Conservation (phyloP, 768 basidiomycete genomes). For the Neoboletus subvelutipes region DNA sequence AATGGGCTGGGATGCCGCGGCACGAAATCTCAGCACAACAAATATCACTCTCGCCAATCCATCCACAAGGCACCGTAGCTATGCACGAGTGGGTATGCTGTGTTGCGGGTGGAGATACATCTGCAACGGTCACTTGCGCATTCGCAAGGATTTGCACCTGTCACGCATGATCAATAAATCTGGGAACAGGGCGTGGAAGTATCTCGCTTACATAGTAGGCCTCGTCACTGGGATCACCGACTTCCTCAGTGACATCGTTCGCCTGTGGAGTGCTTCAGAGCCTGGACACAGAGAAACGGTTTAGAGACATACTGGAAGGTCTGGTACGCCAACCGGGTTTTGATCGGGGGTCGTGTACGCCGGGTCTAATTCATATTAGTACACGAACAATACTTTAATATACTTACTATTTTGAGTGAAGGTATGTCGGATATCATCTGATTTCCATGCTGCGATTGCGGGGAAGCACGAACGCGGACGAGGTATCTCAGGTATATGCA, state of each 20-base stretch:
- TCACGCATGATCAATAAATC: too few relatives aligned
- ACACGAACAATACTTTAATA: not conserved
- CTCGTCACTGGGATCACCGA: not conserved
- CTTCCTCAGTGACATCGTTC: not conserved
- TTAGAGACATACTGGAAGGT: not conserved
- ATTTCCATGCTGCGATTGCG: too few relatives aligned
- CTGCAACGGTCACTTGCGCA: too few relatives aligned
- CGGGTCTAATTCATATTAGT: not conserved
- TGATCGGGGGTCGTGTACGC: too few relatives aligned
- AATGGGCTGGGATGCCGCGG: not conserved
- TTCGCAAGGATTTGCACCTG: too few relatives aligned
- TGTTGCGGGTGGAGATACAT: too few relatives aligned
- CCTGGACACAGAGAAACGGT: too few relatives aligned
- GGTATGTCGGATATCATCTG: too few relatives aligned
- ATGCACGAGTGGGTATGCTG: constrained; percentile 1
- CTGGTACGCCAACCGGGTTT: not conserved
- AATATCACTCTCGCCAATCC: not conserved
- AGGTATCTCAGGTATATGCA: too few relatives aligned
- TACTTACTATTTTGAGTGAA: too few relatives aligned
- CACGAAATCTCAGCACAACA: constrained; percentile 2
- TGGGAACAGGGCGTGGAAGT: not conserved
- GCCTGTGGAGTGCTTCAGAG: not conserved
- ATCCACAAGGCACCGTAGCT: not conserved
- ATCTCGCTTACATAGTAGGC: not conserved
- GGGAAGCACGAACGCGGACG: too few relatives aligned